Percentiles rank a stretch among this genome's conserved stretches.
These are phyloP conservation scores for Piper betle DNA, from an alignment of 164 flowering plant genomes.

Conservation along the genomic window DNA sequence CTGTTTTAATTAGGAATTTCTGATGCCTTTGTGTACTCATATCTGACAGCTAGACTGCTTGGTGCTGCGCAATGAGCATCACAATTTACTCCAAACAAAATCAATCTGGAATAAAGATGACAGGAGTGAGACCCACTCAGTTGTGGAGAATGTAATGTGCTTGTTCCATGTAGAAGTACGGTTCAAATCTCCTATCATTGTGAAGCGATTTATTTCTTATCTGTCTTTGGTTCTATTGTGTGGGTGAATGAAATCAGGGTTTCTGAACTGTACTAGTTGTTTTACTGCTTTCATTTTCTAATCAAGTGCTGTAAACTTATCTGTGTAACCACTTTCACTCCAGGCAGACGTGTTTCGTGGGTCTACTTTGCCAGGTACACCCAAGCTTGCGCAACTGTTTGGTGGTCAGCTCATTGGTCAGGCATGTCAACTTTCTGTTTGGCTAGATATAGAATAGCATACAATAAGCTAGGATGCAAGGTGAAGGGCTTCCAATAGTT, in stretches of 20 bases:
- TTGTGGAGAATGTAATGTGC: neutral
- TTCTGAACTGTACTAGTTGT: neutral
- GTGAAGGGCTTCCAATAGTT: too few species aligned
- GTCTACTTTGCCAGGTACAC: constrained; percentile 72
- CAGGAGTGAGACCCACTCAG: neutral
- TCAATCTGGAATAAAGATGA: neutral
- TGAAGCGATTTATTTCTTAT: too few species aligned
- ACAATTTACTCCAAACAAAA: neutral
- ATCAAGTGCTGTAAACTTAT: neutral
- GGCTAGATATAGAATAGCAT: neutral
- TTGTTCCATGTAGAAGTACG: neutral
- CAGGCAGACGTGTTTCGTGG: constrained; percentile 75
- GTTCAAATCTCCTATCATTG: neutral
- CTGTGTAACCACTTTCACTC: constrained; percentile 6
- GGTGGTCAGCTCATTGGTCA: constrained; percentile 93
- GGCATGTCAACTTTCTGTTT: constrained; percentile 20
- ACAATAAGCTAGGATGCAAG: neutral
- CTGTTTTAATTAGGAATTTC: neutral
- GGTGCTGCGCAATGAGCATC: neutral
- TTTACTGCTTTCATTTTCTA: neutral
- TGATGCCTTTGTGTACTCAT: neutral
- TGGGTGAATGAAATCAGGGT: neutral
- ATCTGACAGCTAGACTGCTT: neutral
- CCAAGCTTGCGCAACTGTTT: constrained; percentile 64
- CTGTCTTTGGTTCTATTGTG: neutral